Conservation (phyloP, 345 rosid genomes). For the Kandelia obovata region DNA sequence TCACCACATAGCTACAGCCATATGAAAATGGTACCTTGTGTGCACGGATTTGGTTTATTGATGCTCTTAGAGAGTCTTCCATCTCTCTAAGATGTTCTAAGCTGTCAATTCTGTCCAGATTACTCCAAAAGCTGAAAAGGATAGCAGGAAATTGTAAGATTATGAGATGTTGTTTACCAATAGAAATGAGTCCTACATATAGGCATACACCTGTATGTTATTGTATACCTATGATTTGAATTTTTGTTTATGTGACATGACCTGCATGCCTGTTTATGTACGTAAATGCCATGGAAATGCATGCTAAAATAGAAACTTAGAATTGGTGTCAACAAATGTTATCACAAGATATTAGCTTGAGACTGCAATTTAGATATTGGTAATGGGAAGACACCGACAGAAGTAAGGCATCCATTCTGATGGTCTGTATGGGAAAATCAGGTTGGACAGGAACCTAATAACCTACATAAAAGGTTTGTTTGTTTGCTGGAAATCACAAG, state of each 20-base stretch:
- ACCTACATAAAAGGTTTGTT: not conserved
- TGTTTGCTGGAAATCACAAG: not conserved
- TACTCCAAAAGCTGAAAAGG: slow-evolving; percentile 66
- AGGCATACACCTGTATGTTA: not conserved
- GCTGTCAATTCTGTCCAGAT: slow-evolving; percentile 63
- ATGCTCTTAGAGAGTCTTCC: slow-evolving; percentile 71
- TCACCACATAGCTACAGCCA: too few species aligned
- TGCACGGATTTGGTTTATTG: slow-evolving; percentile 45
- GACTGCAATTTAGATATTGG: not conserved
- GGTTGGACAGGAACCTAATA: not conserved
- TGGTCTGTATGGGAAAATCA: not conserved
- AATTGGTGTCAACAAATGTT: too few species aligned
- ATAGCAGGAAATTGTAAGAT: slow-evolving; percentile 14
- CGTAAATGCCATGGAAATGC: not conserved
- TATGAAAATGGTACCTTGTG: slow-evolving; percentile 49
- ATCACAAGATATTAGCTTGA: too few species aligned
- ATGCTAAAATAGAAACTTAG: too few species aligned
- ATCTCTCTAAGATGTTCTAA: slow-evolving; percentile 59
- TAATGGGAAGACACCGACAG: not conserved
- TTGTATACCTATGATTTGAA: too few species aligned
- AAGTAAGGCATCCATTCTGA: not conserved
- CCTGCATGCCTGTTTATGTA: not conserved
- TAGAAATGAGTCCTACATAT: too few species aligned
- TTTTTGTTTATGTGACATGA: not conserved
- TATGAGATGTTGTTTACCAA: not conserved